phyloP scores from a whole-genome alignment of 1,284 basidiomycete species.

The Coriolopsis trogii region DNA sequence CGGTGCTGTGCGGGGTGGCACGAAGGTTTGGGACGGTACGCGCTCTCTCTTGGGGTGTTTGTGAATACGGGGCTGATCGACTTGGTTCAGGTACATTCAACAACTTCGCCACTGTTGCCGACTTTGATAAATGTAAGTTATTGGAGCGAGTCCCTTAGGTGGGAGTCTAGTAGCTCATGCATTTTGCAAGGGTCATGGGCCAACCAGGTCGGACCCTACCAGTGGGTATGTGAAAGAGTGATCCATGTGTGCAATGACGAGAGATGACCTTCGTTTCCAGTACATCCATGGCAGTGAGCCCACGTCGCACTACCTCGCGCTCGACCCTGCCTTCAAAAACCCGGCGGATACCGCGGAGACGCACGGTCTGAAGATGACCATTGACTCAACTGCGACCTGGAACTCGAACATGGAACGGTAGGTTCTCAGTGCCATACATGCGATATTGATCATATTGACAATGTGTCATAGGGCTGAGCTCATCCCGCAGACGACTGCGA shows the following conservation, averaged over 20 bases:
- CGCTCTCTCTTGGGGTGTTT: neutral
- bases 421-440: neutral
- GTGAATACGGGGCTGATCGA: too few relatives aligned
- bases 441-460: neutral
- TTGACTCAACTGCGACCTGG: conserved; percentile 56
- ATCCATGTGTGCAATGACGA: neutral
- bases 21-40: conserved; percentile 51
- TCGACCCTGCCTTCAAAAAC: conserved; percentile 60
- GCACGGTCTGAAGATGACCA: conserved; percentile 58
- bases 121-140: conserved; percentile 56
- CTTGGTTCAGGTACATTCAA: conserved; percentile 42
- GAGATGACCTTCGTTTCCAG: conserved; percentile 29
- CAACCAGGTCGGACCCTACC: conserved; percentile 58
- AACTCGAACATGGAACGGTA: conserved; percentile 46
- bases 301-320: conserved; percentile 57
- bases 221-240: conserved; percentile 46
- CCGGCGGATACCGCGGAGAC: conserved; percentile 57
- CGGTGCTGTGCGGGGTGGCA: conserved; percentile 46
- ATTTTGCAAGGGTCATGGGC: conserved; percentile 53
- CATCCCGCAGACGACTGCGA: conserved; percentile 60
- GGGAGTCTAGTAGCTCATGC: neutral
- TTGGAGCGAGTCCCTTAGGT: neutral
- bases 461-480: conserved; percentile 47
- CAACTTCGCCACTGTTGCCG: conserved; percentile 45
- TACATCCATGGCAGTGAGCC: conserved; percentile 63